Evolutionary conservation across 2,329 filamentous ascomycete species (phyloP), one percentile per base, ranked within the genome.

Genomic region (Shiraia bambusicola): DNA sequence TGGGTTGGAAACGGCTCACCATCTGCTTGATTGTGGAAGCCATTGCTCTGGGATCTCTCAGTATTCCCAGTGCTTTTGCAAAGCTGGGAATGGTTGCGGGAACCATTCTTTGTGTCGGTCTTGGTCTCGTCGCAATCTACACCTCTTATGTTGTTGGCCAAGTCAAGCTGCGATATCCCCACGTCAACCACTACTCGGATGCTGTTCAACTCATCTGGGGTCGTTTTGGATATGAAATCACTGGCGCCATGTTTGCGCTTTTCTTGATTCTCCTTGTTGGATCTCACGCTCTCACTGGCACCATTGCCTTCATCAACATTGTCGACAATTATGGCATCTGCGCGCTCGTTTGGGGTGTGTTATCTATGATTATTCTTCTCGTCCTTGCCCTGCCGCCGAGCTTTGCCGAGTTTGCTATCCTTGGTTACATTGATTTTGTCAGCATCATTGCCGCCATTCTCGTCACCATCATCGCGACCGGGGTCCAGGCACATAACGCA

Each of bases 221-320:
- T 10, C 69, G 69, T 13, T 65, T 66, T 36, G 66, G 66, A 35
- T 61, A 64, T 27, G 65, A 69, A 40, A 71, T 80, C 33, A 83
- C 82, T 0, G 80, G 83, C 50, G 82, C 84, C 65, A 61, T 88
- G 40, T 65, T 65, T 44, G 59, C 57, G 29, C 53, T 67, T 16
- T 65, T 64, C 49, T 43, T 66, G 31, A 54, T 66, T 24, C 83
- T 89, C 66, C 77, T 86, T 49, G 83, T 86, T 62, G 83, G 80
- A 34, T 86, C 83, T 14, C 86, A 89, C 68, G 76, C 85, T 40
- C 71, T 88, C 50, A 87, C 84, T 0, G 87, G 86, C 51, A 81
- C 78, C 25, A 85, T 88, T 54, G 84, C 84, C 56, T 66, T 62
- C 38, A 81, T 87, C 67, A 82, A 82, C 59, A 81, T 78, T 39